A percentile compares a stretch with the other conserved stretches of the same genome.
Conservation (phyloP, 2,329 filamentous ascomycete genomes). For the Coleophoma cylindrospora region DNA sequence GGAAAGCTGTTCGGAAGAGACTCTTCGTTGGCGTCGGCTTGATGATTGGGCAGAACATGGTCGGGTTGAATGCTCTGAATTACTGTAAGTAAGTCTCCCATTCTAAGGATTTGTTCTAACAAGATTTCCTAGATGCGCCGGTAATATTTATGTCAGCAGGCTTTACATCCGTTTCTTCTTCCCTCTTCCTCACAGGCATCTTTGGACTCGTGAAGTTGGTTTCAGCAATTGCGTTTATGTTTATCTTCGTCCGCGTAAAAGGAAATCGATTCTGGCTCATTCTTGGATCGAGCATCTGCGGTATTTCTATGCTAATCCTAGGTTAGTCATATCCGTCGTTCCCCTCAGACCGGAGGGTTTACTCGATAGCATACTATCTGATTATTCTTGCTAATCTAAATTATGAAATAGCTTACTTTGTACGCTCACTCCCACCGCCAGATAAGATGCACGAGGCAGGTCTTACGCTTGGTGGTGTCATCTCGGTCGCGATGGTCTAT, state of each 20-base stretch:
- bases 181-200: conserved; percentile 49
- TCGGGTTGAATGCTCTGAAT: conserved; percentile 59
- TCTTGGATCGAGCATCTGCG: conserved; percentile 4
- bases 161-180: conserved; percentile 45
- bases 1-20: conserved; percentile 45
- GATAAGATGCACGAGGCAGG: background rate
- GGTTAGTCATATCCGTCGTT: background rate
- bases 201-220: conserved; percentile 48
- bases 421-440: background rate
- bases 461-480: conserved; percentile 2
- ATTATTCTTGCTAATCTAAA: background rate
- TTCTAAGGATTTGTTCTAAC: too few species aligned
- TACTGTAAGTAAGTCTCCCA: conserved; percentile 32
- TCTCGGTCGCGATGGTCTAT: conserved; percentile 2
- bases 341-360: too few species aligned
- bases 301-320: conserved; percentile 1
- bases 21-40: conserved; percentile 38
- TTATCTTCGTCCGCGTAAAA: conserved; percentile 41
- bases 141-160: conserved; percentile 51
- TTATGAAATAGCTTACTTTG: conserved; percentile 4
- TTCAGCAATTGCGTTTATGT: conserved; percentile 35
- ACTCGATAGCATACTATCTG: background rate
- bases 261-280: conserved; percentile 8
- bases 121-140: conserved; percentile 29
- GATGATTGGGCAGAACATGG: conserved; percentile 52